Percentiles rank a stretch among this genome's conserved stretches.
These are phyloP conservation scores for Rhodamnia rubescens DNA, from an alignment of 345 rosid genomes.

Conservation along the genomic window DNA sequence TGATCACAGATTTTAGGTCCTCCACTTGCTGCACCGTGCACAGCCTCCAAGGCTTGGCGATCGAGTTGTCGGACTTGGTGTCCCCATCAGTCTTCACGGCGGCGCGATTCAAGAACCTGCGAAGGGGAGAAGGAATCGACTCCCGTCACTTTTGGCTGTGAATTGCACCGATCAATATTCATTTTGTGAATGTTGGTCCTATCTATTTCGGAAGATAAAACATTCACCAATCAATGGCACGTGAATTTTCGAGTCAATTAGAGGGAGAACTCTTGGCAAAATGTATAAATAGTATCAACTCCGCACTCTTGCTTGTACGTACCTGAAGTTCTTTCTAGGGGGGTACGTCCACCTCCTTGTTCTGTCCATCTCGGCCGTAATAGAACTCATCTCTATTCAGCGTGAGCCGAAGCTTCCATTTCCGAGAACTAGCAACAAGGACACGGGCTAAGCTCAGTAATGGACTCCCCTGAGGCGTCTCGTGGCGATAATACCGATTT, in stretches of 20 bases:
- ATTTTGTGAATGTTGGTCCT: background rate
- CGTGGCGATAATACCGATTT: background rate
- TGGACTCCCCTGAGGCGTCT: constrained; percentile 11
- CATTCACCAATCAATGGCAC: background rate
- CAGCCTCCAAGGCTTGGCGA: constrained; percentile 31
- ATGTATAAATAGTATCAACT: background rate
- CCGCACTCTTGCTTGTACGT: background rate
- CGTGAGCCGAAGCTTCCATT: background rate
- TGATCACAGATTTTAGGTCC: constrained; percentile 37
- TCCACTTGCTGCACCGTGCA: constrained; percentile 53
- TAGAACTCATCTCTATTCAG: background rate
- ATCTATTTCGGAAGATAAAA: background rate
- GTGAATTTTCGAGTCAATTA: background rate
- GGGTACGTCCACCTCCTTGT: background rate
- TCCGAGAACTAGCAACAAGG: constrained; percentile 4
- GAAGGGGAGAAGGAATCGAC: background rate
- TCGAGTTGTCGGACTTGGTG: constrained; percentile 9
- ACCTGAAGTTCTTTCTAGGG: constrained; percentile 8
- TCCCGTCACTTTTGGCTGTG: too few relatives aligned
- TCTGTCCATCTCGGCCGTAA: background rate
- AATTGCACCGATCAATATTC: background rate
- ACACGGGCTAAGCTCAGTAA: constrained; percentile 9
- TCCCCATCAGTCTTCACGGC: constrained; percentile 31
- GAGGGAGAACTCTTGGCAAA: background rate
- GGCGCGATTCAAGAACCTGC: constrained; percentile 35